A percentile compares a stretch with the other conserved stretches of the same genome.
Evolutionary conservation across 148 eudicot genomes (phyloP).

Genomic region (Nepenthes gracilis): DNA sequence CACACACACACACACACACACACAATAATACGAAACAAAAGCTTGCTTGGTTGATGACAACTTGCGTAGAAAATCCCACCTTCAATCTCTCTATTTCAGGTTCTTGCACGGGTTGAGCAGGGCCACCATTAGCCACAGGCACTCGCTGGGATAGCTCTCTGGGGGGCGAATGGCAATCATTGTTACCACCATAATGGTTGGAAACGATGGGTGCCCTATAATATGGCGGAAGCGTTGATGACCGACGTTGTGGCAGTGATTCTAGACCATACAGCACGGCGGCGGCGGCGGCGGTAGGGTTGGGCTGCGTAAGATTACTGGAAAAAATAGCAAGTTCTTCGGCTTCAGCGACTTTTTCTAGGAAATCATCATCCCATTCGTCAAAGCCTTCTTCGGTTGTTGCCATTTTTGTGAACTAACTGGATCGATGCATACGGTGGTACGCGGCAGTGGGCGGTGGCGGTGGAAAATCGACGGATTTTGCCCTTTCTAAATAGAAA

Average conservation of each 20-base stretch:
- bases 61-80: conserved; percentile 19
- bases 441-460: neutral
- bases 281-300: conserved; percentile 11
- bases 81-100: conserved; percentile 38
- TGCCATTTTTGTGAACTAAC: conserved; percentile 4
- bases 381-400: conserved; percentile 35
- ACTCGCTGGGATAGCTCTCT: conserved; percentile 67
- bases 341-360: conserved; percentile 36
- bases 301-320: conserved; percentile 15
- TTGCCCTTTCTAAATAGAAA: too few species aligned
- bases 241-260: conserved; percentile 9
- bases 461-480: too few species aligned
- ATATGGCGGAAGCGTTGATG: conserved; percentile 4
- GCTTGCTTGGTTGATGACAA: neutral
- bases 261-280: conserved; percentile 1
- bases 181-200: neutral
- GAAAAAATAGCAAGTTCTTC: conserved; percentile 38
- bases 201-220: neutral
- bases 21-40: too few species aligned
- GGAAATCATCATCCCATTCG: conserved; percentile 47
- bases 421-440: neutral
- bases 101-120: conserved; percentile 16
- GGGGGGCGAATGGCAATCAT: conserved; percentile 57
- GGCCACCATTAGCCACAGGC: conserved; percentile 9
- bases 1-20: too few species aligned